Evolutionary conservation across 805 yeast genomes (phyloP).

Genomic region (Scheffersomyces lignosus): DNA sequence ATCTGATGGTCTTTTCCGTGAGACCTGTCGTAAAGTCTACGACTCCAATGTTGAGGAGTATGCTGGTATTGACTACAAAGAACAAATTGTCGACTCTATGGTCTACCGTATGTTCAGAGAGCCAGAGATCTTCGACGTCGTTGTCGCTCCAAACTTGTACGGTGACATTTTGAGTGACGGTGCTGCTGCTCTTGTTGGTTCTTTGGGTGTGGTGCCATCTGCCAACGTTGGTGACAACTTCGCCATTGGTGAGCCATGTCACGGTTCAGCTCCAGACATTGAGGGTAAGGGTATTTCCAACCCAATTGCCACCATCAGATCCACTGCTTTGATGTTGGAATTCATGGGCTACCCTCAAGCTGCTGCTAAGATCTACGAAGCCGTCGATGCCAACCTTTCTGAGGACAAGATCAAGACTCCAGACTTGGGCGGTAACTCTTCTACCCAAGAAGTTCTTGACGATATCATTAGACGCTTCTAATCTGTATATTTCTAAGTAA

Average conservation of each 20-base stretch:
- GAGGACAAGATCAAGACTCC: conserved; percentile 85
- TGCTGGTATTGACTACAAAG: conserved; percentile 67
- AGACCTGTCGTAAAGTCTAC: conserved; percentile 66
- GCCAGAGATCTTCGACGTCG: conserved; percentile 95
- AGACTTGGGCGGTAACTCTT: conserved; percentile 87
- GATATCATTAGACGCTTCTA: conserved; percentile 65
- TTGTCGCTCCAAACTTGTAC: conserved; percentile 97
- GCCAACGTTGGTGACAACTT: conserved; percentile 96
- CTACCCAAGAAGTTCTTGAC: conserved; percentile 83
- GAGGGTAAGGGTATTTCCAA: conserved; percentile 93
- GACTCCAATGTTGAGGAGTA: conserved; percentile 58
- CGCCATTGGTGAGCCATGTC: conserved; percentile 99
- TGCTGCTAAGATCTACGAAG: conserved; percentile 88
- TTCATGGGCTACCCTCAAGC: conserved; percentile 89
- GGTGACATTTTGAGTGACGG: conserved; percentile 97
- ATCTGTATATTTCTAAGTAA: conserved; percentile 3
- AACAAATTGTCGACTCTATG: conserved; percentile 99
- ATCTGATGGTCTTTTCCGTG: conserved; percentile 95
- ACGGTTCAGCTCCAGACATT: conserved; percentile 98
- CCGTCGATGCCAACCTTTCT: conserved; percentile 89
- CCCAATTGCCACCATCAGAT: conserved; percentile 97
- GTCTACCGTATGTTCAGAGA: conserved; percentile 98
- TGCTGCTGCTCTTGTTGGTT: conserved; percentile 97
- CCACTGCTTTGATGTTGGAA: conserved; percentile 96
- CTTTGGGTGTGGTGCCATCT: conserved; percentile 96